Evolutionary conservation across 805 yeast species (phyloP).

Genomic region (Saccharomycopsis sp.): DNA sequence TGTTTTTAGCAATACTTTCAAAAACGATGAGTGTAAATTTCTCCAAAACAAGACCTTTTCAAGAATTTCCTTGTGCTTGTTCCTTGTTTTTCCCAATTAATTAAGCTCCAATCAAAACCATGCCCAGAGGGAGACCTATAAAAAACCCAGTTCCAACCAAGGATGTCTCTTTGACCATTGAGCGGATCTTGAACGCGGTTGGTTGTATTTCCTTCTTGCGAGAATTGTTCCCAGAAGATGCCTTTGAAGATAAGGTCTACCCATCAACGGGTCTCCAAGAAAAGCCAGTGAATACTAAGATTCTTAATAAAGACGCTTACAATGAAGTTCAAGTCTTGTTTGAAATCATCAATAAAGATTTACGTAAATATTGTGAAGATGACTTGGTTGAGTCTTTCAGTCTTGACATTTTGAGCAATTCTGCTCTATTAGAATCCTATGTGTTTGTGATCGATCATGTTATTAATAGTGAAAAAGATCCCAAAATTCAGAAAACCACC

Average conservation of each 20-base stretch:
- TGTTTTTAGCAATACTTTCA: too few species aligned
- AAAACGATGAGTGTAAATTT: too few species aligned
- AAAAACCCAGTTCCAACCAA: too few species aligned
- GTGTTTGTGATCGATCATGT: neutral
- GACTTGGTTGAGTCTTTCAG: slow-evolving; percentile 35
- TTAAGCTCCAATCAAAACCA: too few species aligned
- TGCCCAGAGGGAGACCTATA: too few species aligned
- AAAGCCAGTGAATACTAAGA: slow-evolving; percentile 42
- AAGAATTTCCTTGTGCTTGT: too few species aligned
- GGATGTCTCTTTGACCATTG: too few species aligned
- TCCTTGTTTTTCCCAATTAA: too few species aligned
- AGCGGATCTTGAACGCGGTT: slow-evolving; percentile 37
- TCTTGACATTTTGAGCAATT: slow-evolving; percentile 28
- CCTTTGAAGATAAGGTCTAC: slow-evolving; percentile 31
- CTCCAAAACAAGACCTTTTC: too few species aligned
- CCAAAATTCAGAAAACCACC: neutral
- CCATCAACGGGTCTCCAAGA: too few species aligned
- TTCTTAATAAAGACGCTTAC: slow-evolving; percentile 36
- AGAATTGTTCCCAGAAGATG: slow-evolving; percentile 46
- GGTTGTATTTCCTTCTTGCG: slow-evolving; percentile 49
- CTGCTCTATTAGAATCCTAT: slow-evolving; percentile 1
- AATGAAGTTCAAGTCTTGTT: slow-evolving; percentile 37
- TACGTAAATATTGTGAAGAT: slow-evolving; percentile 32
- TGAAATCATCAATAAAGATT: slow-evolving; percentile 45
- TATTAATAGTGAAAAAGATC: neutral